Conservation (phyloP, 805 yeast species). For the Candida mattraensis region DNA sequence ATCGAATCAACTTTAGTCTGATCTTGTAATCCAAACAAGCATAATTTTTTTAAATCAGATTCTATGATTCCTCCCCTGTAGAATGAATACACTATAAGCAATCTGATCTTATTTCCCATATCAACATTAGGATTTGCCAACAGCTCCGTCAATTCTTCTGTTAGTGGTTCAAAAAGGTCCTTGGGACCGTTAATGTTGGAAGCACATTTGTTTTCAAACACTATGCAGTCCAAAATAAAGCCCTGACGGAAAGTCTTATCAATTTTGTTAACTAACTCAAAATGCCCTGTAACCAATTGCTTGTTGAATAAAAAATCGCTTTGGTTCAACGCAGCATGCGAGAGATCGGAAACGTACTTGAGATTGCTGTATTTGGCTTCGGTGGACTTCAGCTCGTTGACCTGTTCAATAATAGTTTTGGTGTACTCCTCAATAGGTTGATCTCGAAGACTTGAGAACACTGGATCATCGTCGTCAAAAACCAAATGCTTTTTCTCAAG, state of each 20-base stretch:
- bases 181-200: conserved; percentile 70
- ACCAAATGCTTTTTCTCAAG: conserved; percentile 23
- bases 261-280: conserved; percentile 50
- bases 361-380: conserved; percentile 26
- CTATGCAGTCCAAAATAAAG: conserved; percentile 56
- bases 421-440: conserved; percentile 28
- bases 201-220: conserved; percentile 79
- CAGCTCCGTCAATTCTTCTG: conserved; percentile 56
- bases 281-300: conserved; percentile 31
- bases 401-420: conserved; percentile 20
- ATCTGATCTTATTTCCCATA: conserved; percentile 68
- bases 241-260: conserved; percentile 51
- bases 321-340: conserved; percentile 31
- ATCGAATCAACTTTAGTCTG: conserved; percentile 34
- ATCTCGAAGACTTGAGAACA: conserved; percentile 28
- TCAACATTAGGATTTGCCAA: conserved; percentile 50
- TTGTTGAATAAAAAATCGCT: conserved; percentile 24
- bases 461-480: conserved; percentile 28
- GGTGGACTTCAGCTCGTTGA: conserved; percentile 25
- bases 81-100: conserved; percentile 71
- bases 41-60: conserved; percentile 68
- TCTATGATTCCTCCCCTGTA: conserved; percentile 81
- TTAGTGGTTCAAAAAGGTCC: conserved; percentile 51
- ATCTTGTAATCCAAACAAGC: conserved; percentile 47
- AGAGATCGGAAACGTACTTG: conserved; percentile 27